Evolutionary conservation across 1,284 basidiomycete species (phyloP).

Genomic region (Cutaneotrichosporon spelunceum): DNA sequence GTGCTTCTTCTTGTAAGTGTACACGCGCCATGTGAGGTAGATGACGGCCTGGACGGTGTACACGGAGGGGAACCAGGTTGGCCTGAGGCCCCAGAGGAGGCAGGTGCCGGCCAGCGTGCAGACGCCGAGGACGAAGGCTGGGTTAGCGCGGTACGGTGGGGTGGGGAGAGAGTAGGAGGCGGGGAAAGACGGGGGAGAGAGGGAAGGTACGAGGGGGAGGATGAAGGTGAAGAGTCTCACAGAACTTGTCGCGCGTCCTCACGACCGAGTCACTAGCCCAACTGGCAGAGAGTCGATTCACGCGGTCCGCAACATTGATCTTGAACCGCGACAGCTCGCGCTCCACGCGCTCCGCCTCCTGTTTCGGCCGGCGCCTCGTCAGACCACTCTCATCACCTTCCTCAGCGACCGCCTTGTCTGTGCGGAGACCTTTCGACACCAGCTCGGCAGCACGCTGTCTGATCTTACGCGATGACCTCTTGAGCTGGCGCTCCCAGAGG

Average conservation of each 20-base stretch:
- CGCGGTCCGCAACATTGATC: conserved; percentile 58
- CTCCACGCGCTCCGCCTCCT: conserved; percentile 77
- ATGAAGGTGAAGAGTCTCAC: conserved; percentile 31
- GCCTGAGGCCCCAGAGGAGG: conserved; percentile 74
- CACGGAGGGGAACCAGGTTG: conserved; percentile 63
- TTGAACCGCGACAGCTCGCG: conserved; percentile 78
- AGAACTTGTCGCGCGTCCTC: conserved; percentile 76
- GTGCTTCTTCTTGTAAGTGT: conserved; percentile 75
- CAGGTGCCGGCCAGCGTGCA: conserved; percentile 79
- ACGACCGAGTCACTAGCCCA: conserved; percentile 89
- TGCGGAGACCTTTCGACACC: conserved; percentile 57
- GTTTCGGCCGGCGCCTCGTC: conserved; percentile 35
- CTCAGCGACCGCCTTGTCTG: conserved; percentile 50
- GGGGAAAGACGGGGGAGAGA: background rate
- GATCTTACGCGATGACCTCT: conserved; percentile 77
- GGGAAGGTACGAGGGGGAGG: background rate
- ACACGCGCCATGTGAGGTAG: conserved; percentile 75
- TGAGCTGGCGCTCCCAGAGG: conserved; percentile 77
- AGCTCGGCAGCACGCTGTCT: conserved; percentile 71
- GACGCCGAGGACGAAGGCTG: conserved; percentile 87
- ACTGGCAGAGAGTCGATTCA: conserved; percentile 66
- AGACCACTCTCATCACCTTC: conserved; percentile 25
- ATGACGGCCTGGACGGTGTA: conserved; percentile 66
- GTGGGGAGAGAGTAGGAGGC: background rate
- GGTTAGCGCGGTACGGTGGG: conserved; percentile 19